phyloP scores from a whole-genome alignment of 345 rosid species.

The Raphanus sativus region DNA sequence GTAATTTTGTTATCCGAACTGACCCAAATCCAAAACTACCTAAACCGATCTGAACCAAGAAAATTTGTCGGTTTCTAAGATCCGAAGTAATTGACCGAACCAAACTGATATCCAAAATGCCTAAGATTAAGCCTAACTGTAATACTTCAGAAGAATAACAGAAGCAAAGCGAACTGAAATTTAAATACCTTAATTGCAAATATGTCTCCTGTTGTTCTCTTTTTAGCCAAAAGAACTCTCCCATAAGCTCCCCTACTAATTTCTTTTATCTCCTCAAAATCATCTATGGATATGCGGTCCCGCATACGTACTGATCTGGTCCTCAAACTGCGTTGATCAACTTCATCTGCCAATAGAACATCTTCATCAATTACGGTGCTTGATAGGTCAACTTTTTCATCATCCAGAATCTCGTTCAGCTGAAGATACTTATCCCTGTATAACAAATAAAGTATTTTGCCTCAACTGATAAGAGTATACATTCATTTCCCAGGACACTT shows the following conservation, averaged over 20 bases:
- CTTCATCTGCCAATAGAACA: constrained; percentile 78
- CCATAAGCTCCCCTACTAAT: constrained; percentile 97
- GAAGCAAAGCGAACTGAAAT: constrained; percentile 2
- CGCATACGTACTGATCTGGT: constrained; percentile 71
- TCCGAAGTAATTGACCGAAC: background rate
- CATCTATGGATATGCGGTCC: constrained; percentile 84
- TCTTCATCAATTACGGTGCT: constrained; percentile 85
- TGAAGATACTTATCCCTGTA: constrained; percentile 88
- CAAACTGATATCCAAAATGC: background rate
- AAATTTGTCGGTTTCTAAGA: background rate
- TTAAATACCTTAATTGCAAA: constrained; percentile 80
- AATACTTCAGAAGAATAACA: constrained; percentile 10
- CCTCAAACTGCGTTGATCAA: constrained; percentile 68
- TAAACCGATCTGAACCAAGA: background rate
- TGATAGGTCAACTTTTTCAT: constrained; percentile 68
- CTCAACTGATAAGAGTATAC: constrained; percentile 7
- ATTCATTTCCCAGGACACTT: constrained; percentile 15
- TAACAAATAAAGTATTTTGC: constrained; percentile 3
- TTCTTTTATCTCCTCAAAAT: constrained; percentile 74
- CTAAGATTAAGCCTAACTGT: background rate
- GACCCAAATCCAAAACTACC: background rate
- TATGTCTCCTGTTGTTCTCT: constrained; percentile 90
- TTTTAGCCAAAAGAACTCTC: constrained; percentile 80
- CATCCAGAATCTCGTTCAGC: constrained; percentile 71
- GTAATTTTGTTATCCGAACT: background rate